A percentile compares a stretch with the other conserved stretches of the same genome.
Evolutionary conservation across 208 protist genomes (phyloP).

Genomic region (Trypanosoma brucei): DNA sequence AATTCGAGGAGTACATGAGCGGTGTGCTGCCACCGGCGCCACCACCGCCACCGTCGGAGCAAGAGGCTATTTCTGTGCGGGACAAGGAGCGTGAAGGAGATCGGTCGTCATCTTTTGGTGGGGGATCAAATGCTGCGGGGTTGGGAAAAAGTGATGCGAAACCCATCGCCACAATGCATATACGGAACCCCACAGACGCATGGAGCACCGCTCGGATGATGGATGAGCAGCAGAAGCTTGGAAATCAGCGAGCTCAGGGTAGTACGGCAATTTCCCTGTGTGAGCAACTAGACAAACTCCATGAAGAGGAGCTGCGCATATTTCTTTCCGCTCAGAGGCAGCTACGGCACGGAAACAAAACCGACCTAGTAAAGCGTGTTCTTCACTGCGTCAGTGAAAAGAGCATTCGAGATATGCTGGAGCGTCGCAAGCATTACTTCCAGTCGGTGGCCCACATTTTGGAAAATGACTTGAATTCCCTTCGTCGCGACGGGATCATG

Average conservation of each 20-base stretch:
- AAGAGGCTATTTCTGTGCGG: not conserved
- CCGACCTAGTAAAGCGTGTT: conserved; percentile 65
- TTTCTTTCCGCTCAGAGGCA: conserved; percentile 81
- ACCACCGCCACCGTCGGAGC: not conserved
- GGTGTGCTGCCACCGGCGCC: conserved; percentile 45
- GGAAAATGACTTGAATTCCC: conserved; percentile 38
- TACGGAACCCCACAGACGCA: conserved; percentile 76
- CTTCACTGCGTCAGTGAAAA: conserved; percentile 45
- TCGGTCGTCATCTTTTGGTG: not conserved
- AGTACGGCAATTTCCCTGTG: conserved; percentile 32
- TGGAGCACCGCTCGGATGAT: conserved; percentile 68
- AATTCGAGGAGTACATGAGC: conserved; percentile 83
- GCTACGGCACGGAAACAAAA: conserved; percentile 75
- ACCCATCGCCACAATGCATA: conserved; percentile 67
- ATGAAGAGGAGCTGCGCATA: conserved; percentile 89
- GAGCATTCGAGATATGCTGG: conserved; percentile 75
- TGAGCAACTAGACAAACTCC: conserved; percentile 41
- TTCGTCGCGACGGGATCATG: conserved; percentile 37
- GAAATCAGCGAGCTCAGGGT: conserved; percentile 23
- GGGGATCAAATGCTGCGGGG: not conserved
- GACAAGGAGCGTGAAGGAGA: not conserved
- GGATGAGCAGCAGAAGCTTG: conserved; percentile 41
- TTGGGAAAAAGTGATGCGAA: not conserved
- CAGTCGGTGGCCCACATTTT: conserved; percentile 76
- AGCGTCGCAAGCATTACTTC: conserved; percentile 80